Evolutionary conservation across 768 basidiomycete genomes (phyloP).

Genomic region (Pulveroboletus ravenelii): DNA sequence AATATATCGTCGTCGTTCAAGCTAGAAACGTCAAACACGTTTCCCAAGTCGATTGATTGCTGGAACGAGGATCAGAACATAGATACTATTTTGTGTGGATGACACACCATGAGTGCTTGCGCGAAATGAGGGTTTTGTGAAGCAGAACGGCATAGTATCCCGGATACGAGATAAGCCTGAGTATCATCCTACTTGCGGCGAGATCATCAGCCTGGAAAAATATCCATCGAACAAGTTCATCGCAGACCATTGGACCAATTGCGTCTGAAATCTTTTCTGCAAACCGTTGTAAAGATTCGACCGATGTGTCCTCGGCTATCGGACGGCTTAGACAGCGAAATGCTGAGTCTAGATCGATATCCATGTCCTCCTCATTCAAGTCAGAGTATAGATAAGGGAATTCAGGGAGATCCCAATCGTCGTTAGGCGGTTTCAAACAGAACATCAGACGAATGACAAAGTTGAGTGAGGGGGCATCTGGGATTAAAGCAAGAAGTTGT

Average conservation of each 20-base stretch:
- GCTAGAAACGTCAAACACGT: conserved; percentile 49
- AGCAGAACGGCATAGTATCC: conserved; percentile 58
- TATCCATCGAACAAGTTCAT: neutral
- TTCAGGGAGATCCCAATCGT: conserved; percentile 75
- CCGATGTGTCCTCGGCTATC: conserved; percentile 50
- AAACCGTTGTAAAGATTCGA: conserved; percentile 50
- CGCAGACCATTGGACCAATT: conserved; percentile 53
- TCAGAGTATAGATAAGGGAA: conserved; percentile 71
- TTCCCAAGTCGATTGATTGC: conserved; percentile 53
- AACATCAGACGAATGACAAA: conserved; percentile 71
- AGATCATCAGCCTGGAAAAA: conserved; percentile 1
- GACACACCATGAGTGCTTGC: conserved; percentile 41
- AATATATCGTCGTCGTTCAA: conserved; percentile 53
- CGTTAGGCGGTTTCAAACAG: conserved; percentile 69
- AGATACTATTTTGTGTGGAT: neutral
- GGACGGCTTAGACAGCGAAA: conserved; percentile 52
- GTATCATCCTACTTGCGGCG: conserved; percentile 38
- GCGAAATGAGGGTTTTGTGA: conserved; percentile 54
- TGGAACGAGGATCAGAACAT: conserved; percentile 26
- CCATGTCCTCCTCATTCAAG: conserved; percentile 45
- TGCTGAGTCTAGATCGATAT: conserved; percentile 56
- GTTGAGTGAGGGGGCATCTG: conserved; percentile 56
- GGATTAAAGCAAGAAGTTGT: conserved; percentile 56
- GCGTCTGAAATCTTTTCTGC: conserved; percentile 51
- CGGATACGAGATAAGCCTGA: conserved; percentile 58